A percentile compares a stretch with the other conserved stretches of the same genome.
Evolutionary conservation across 805 yeast species (phyloP).

Genomic region (Jamesozyma jinghongensis): DNA sequence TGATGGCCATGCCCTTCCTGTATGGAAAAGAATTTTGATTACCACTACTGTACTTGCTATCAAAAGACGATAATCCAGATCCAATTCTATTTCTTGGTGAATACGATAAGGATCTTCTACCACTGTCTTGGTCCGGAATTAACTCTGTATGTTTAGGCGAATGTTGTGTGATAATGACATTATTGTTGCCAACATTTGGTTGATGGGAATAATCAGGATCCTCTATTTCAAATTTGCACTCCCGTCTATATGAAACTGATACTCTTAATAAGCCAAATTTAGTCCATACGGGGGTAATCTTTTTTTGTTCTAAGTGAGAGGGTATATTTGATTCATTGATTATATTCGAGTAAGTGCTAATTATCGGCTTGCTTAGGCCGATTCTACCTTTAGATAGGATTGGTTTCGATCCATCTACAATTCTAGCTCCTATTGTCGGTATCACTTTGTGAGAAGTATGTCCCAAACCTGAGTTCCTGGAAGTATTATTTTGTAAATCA

Average conservation of each 20-base stretch:
- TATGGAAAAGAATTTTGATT: slow-evolving; percentile 3
- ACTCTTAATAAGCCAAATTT: slow-evolving; percentile 64
- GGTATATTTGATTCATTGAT: slow-evolving; percentile 31
- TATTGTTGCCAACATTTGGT: background rate
- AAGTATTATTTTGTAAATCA: slow-evolving; percentile 3
- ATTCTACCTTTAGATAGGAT: slow-evolving; percentile 75
- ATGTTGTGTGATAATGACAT: background rate
- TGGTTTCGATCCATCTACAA: slow-evolving; percentile 69
- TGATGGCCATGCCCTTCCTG: slow-evolving; percentile 15
- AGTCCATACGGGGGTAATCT: slow-evolving; percentile 63
- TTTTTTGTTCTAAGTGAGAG: slow-evolving; percentile 51
- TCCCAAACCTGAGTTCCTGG: background rate
- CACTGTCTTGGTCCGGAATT: background rate
- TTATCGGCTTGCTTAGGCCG: slow-evolving; percentile 66
- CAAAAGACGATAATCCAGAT: slow-evolving; percentile 1
- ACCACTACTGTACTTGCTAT: slow-evolving; percentile 1
- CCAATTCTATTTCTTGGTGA: slow-evolving; percentile 7
- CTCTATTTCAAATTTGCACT: slow-evolving; percentile 52
- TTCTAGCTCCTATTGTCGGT: slow-evolving; percentile 42
- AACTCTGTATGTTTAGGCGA: background rate
- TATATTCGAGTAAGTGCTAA: slow-evolving; percentile 30
- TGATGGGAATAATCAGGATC: background rate
- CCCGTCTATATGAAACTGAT: slow-evolving; percentile 71
- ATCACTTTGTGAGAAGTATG: background rate
- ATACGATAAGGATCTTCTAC: slow-evolving; percentile 3